Base-by-base conservation (phyloP, 208 protist genomes). In the Wallacemonas sp. region DNA sequence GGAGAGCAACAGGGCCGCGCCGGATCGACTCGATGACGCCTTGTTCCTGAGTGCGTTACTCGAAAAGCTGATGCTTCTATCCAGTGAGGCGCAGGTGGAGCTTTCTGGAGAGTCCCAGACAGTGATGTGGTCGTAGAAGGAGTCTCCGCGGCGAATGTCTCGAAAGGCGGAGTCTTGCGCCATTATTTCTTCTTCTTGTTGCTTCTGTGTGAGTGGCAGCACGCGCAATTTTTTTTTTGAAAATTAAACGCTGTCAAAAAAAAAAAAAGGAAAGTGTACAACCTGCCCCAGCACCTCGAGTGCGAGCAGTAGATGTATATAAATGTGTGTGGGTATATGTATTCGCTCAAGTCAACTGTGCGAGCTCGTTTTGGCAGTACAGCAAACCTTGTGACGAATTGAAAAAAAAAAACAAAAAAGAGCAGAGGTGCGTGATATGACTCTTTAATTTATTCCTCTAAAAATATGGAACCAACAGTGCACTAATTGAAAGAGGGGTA, bases 331-430 rank as follows among this genome's bases (percentile, higher is more conserved):
- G n/a, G n/a, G n/a, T n/a, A n/a, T n/a, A n/a, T n/a, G n/a, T n/a
- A n/a, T n/a, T n/a, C n/a, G n/a, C n/a, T n/a, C n/a, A n/a, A n/a
- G n/a, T n/a, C n/a, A n/a, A n/a, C n/a, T n/a, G n/a, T n/a, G n/a
- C n/a, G n/a, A n/a, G n/a, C n/a, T n/a, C n/a, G n/a, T n/a, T n/a
- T n/a, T n/a, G n/a, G n/a, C n/a, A n/a, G n/a, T n/a, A n/a, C n/a
- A n/a, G n/a, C n/a, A n/a, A n/a, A n/a, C n/a, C n/a, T n/a, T n/a
- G n/a, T n/a, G n/a, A n/a, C n/a, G 46, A 46, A 58, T 14, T 36
- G 17, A 19, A 30, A 54, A 68, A 51, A 73, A 73, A 33, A 60
- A 62, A 19, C 69, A 65, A 41, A 79, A 70, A 61, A 70, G 59
- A 34, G 56, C 72, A 62, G 66, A 55, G 26, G 64, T 41, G 22